These are phyloP conservation scores for Lecanicillium sp. DNA, from an alignment of 2,329 filamentous ascomycete species.

Conservation along the genomic window DNA sequence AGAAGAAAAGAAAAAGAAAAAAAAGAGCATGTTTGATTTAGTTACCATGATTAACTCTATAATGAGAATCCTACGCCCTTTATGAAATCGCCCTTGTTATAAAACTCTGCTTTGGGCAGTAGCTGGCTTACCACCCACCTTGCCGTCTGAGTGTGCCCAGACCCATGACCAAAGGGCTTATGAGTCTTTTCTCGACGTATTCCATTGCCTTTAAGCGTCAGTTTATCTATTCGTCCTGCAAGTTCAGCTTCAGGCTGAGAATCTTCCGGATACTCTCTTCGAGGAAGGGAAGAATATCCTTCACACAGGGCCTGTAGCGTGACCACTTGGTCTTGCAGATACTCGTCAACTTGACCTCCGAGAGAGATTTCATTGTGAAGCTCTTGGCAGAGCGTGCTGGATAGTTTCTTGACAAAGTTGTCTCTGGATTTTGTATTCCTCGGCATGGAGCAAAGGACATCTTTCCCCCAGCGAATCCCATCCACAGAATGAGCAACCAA, in stretches of 20 bases:
- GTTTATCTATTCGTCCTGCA: slow-evolving; percentile 20
- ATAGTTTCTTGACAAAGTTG: slow-evolving; percentile 29
- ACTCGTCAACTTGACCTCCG: slow-evolving; percentile 43
- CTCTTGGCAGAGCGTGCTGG: slow-evolving; percentile 34
- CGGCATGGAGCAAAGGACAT: slow-evolving; percentile 32
- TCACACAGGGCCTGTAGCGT: slow-evolving; percentile 51
- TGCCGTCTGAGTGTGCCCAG: slow-evolving; percentile 48
- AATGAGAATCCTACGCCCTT: slow-evolving; percentile 32
- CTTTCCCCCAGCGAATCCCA: slow-evolving; percentile 40
- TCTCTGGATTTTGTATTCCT: slow-evolving; percentile 26
- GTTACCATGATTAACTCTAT: too few species aligned
- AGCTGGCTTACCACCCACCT: slow-evolving; percentile 49
- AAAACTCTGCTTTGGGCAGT: slow-evolving; percentile 40
- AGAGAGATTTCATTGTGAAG: slow-evolving; percentile 36
- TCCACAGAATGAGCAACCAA: slow-evolving; percentile 43
- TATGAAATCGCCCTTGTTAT: slow-evolving; percentile 40
- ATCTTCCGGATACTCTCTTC: slow-evolving; percentile 15
- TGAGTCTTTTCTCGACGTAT: slow-evolving; percentile 34
- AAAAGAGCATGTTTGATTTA: too few species aligned
- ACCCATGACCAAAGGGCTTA: slow-evolving; percentile 48
- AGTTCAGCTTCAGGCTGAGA: slow-evolving; percentile 8
- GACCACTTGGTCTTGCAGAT: slow-evolving; percentile 53
- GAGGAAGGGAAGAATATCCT: slow-evolving; percentile 39
- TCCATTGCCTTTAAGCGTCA: slow-evolving; percentile 17
- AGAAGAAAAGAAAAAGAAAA: not conserved